Base-by-base conservation (phyloP, 1,284 basidiomycete genomes). In the Xerocomus nothofagi region DNA sequence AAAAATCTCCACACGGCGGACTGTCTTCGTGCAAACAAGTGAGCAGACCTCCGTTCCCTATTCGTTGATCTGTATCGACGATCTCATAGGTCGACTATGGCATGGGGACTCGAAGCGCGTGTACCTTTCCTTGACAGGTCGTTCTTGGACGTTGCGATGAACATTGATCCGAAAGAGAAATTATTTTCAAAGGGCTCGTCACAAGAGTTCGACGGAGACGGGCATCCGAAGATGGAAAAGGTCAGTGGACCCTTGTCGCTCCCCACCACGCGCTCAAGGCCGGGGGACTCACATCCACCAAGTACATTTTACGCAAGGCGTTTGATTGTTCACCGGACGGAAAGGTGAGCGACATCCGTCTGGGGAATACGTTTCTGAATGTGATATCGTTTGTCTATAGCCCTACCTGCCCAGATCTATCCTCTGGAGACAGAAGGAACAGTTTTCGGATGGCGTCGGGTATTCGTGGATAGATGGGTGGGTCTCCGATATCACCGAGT, bases 391-490 rank as follows among this genome's bases (percentile, higher is more conserved):
- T 18, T 29, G n/a, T 47, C 26, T 31, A 51, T 38, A 96, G 86
- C 86, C 94, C 4, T 99, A 98, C 74, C 82, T 99, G 47, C 97
- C 97, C 18, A 82, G 82, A 54, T 91, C 88, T 30, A 98, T 99
- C 61, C 80, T 99, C 34, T 99, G 97, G 97, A 83, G 97, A 55
- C 97, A 99, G 71, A 99, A 99, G 72, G 97, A 99, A 72, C 95
- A 98, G 66, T 99, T 99, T 77, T 97, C 93, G 11, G 97, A 99
- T 68, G 97, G 97, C 53, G 97, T 99, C 50, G 97, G 97, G 24
- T 99, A 99, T 75, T 97, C 93, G 39, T 99, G 97, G 97, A 99
- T 99, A 66, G 97, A 99, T 65, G 94, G 95, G 83, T 89, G 65
- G 41, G 78, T 61, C 3, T 36, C 33, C 15, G n/a, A 31, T n/a